Base-by-base conservation (phyloP, 495 filamentous ascomycete genomes). In the Hyaloscypha variabilis region DNA sequence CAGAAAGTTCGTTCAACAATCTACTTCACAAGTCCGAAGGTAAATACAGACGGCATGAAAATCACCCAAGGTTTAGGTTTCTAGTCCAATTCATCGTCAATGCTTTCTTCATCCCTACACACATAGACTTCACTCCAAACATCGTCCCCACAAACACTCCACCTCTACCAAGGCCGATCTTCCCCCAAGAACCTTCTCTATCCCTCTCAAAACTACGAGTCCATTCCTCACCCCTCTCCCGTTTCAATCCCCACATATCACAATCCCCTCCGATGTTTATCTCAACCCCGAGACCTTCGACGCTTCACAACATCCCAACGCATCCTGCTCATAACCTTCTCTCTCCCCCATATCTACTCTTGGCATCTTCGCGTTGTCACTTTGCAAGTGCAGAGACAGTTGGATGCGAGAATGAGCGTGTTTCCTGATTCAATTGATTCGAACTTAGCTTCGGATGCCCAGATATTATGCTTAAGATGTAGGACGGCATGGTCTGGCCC, bases 271-370 rank as follows among this genome's bases (percentile, higher is more conserved):
- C 8, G 10, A 46, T 64, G 34, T 14, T 3, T 58, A 24, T 62
- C 17, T 10, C 11, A 56, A 54, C 49, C 13, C 23, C 49, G n/a
- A 29, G 46, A 3, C 49, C 28, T 34, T 34, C 1, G 8, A 57
- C 19, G 54, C 51, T 29, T 54, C 51, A 54, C 26, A 57, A 29
- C 54, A 42, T 25, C 60, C 19, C 4, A 39, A 53, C 11, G 23
- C 60, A 62, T 36, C 25, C 24, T 58, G 63, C 63, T 55, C 49
- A 60, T 55, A 66, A 60, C 42, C 13, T 66, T 55, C 55, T 59
- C 55, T 63, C 26, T 25, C 25, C 56, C 55, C 5, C 31, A 26
- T 23, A 14, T 60, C 36, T n/a, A 23, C 21, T 42, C 58, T 60
- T 60, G 36, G 34, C 58, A 60, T 42, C 58, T 49, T 21, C 13